Evolutionary conservation across 2,329 filamentous ascomycete species (phyloP), one percentile per base, ranked within the genome.

Genomic region (Apiospora saccharicola): DNA sequence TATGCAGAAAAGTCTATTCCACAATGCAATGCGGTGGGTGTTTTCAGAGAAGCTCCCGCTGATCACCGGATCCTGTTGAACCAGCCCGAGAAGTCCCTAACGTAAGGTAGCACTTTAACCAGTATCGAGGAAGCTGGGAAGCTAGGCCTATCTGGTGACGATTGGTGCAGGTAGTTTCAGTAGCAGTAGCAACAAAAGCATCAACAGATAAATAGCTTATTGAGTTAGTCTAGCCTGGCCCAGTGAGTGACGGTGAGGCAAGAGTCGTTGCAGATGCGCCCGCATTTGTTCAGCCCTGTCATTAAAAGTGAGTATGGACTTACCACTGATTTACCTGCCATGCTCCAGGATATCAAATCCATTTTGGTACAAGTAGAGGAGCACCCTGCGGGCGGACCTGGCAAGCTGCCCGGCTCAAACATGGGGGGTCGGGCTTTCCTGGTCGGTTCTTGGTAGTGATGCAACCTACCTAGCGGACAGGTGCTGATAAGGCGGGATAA

Each of bases 1-100:
- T 64, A 64, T 64, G 57, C 57, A 41, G n/a, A 64, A 64, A 64
- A 41, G 57, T 41, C 57, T 64, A 64, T 64, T 41, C 57, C 5
- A 14, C 34, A 57, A 22, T 30, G 51, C 26, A 64, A 37, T 64
- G 53, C 53, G 53, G 53, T 64, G 53, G 30, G 53, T 64, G 57
- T 64, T 64, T 19, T 64, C 19, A 24, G n/a, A 41, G 57, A 64
- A 64, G 30, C 57, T n/a, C 13, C 19, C 30, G 22, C 57, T 64
- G 34, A 34, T 64, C 30, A 64, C 57, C 34, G 57, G 57, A 22
- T 41, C 13, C 34, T 4, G 57, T 64, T 24, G 34, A 10, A 10
- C 19, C 34, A 64, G 30, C 22, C 57, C 57, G 34, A 64, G 57
- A 34, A 64, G 22, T 49, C 19, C 46, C 46, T 49, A 49, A n/a